Conservation (phyloP, 225 moss, liverwort and hornwort species). For the Anthoceros angustus region DNA sequence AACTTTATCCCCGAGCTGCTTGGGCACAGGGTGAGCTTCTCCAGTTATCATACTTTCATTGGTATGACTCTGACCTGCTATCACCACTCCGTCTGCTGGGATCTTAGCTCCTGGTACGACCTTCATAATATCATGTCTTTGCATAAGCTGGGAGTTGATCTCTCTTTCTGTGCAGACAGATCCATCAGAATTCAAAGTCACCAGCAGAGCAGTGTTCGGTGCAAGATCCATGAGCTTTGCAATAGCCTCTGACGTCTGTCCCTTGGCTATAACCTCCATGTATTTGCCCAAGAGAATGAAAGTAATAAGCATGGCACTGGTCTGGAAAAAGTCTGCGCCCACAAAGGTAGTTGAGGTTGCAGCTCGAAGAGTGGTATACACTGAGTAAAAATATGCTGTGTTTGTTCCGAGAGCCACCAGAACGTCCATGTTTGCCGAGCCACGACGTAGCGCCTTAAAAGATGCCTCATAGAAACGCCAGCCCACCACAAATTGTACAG, state of each 20-base stretch:
- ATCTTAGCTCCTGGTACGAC: conserved; percentile 83
- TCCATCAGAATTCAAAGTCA: conserved; percentile 48
- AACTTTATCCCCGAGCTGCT: conserved; percentile 45
- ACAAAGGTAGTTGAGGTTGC: not conserved
- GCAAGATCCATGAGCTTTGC: conserved; percentile 83
- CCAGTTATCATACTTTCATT: conserved; percentile 99
- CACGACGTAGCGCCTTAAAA: not conserved
- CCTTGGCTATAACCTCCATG: conserved; percentile 77
- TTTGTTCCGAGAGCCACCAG: conserved; percentile 1
- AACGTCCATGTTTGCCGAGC: conserved; percentile 2
- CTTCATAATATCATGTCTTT: conserved; percentile 70
- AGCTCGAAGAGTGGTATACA: not conserved
- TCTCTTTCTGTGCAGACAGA: conserved; percentile 43
- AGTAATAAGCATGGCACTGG: conserved; percentile 90
- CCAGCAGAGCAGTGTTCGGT: conserved; percentile 61
- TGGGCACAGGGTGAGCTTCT: conserved; percentile 65
- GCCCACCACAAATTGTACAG: not conserved
- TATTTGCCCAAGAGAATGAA: conserved; percentile 88
- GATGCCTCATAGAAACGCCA: conserved; percentile 4
- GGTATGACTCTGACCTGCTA: conserved; percentile 60
- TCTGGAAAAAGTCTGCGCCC: conserved; percentile 35
- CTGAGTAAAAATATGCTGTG: not conserved
- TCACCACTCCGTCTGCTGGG: conserved; percentile 66
- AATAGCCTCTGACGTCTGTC: conserved; percentile 88
- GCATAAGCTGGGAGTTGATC: conserved; percentile 74